Conservation (phyloP, 1,284 basidiomycete genomes). For the Ceratorhiza oryzae-sativae region DNA sequence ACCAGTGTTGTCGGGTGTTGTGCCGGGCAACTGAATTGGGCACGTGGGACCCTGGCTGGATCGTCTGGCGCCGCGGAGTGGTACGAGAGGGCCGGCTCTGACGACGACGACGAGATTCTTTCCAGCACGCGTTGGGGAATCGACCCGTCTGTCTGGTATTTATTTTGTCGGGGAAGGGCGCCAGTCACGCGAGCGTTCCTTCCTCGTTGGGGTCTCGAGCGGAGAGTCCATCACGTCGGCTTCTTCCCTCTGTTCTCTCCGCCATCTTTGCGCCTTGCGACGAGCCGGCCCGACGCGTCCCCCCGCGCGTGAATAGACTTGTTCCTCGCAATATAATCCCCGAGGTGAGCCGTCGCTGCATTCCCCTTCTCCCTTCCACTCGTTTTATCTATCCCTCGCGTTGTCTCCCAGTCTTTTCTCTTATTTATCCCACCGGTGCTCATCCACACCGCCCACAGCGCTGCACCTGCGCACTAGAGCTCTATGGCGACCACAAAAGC, state of each 20-base stretch:
- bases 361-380: background rate
- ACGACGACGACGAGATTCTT: background rate
- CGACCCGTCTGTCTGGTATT: background rate
- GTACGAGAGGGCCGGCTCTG: background rate
- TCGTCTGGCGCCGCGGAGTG: constrained; percentile 1
- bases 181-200: background rate
- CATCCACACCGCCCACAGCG: background rate
- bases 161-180: background rate
- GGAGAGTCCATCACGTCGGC: background rate
- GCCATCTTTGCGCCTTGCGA: constrained; percentile 4
- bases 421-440: constrained; percentile 6
- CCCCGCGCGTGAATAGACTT: background rate
- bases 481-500: constrained; percentile 31
- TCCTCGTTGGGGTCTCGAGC: background rate
- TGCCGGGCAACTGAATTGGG: background rate
- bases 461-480: background rate
- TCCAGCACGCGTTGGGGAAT: background rate
- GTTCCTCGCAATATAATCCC: constrained; percentile 1
- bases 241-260: background rate
- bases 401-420: background rate
- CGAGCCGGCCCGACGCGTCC: background rate
- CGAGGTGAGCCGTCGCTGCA: background rate
- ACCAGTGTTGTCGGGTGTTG: constrained; percentile 8
- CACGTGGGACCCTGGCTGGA: constrained; percentile 22
- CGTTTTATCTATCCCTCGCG: background rate